Conservation (phyloP, 148 eudicot species). For the Fagopyrum esculentum region DNA sequence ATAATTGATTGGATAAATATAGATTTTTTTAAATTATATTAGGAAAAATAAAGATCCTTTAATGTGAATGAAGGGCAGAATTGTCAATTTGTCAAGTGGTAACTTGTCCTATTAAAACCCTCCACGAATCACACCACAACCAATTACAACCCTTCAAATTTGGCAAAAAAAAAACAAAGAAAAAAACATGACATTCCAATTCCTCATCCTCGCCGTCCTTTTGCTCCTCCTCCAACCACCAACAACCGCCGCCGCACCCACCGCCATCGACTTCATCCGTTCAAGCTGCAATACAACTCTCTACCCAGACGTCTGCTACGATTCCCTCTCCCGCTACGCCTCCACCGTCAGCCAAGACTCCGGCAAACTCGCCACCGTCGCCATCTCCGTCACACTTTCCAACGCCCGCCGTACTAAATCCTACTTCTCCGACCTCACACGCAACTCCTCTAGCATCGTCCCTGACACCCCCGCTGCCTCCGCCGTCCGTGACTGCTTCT, state of each 20-base stretch:
- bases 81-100: background rate
- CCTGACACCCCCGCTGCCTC: slow-evolving; percentile 33
- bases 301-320: slow-evolving; percentile 56
- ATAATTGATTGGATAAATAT: too few relatives aligned
- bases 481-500: slow-evolving; percentile 52
- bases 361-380: slow-evolving; percentile 44
- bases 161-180: background rate
- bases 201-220: background rate
- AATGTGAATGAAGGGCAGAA: background rate
- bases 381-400: slow-evolving; percentile 49
- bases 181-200: background rate
- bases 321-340: slow-evolving; percentile 58
- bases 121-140: background rate
- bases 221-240: slow-evolving; percentile 8
- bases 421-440: slow-evolving; percentile 37
- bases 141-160: background rate
- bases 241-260: background rate
- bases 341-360: slow-evolving; percentile 37
- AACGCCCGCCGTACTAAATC: slow-evolving; percentile 20
- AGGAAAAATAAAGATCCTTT: too few relatives aligned
- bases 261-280: slow-evolving; percentile 43
- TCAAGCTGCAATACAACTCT: slow-evolving; percentile 54
- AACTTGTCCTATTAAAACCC: background rate
- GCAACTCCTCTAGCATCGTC: slow-evolving; percentile 19
- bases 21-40: too few relatives aligned